These are phyloP conservation scores for Macadamia integrifolia DNA, from an alignment of 164 flowering plant genomes.

Conservation along the genomic window DNA sequence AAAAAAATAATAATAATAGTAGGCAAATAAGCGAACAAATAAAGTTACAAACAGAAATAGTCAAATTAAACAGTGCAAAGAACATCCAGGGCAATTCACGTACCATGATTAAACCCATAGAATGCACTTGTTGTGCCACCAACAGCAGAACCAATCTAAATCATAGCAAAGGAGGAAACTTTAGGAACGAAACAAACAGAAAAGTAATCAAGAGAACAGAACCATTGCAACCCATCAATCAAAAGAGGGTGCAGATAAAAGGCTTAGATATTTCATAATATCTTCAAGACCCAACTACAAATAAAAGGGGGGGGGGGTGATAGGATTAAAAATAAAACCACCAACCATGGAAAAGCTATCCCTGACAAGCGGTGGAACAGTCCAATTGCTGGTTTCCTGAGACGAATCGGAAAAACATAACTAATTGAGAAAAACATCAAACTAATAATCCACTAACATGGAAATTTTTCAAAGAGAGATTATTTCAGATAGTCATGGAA, in stretches of 20 bases:
- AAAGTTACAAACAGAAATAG: not conserved
- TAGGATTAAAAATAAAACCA: conserved; percentile 12
- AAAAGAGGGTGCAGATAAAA: not conserved
- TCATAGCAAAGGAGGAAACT: not conserved
- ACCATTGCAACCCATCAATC: not conserved
- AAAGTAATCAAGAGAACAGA: not conserved
- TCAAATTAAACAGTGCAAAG: not conserved
- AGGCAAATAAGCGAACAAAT: no score
- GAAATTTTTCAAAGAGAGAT: not conserved
- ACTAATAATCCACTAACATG: not conserved
- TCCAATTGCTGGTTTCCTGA: conserved; percentile 85
- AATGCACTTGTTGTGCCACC: conserved; percentile 89
- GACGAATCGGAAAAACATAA: conserved; percentile 2
- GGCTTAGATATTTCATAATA: no score
- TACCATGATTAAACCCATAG: conserved; percentile 89
- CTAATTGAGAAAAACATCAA: not conserved
- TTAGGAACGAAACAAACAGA: not conserved
- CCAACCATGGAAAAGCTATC: conserved; percentile 87
- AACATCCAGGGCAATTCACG: conserved; percentile 1
- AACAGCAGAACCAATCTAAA: conserved; percentile 88
- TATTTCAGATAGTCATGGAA: not conserved
- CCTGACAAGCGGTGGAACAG: conserved; percentile 58
- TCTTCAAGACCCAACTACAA: no score
- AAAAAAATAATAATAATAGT: no score
- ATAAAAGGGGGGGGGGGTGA: no score